A percentile compares a stretch with the other conserved stretches of the same genome.
Evolutionary conservation across 2,329 filamentous ascomycete species (phyloP).

Genomic region (Aspergillus brunneoviolaceus): DNA sequence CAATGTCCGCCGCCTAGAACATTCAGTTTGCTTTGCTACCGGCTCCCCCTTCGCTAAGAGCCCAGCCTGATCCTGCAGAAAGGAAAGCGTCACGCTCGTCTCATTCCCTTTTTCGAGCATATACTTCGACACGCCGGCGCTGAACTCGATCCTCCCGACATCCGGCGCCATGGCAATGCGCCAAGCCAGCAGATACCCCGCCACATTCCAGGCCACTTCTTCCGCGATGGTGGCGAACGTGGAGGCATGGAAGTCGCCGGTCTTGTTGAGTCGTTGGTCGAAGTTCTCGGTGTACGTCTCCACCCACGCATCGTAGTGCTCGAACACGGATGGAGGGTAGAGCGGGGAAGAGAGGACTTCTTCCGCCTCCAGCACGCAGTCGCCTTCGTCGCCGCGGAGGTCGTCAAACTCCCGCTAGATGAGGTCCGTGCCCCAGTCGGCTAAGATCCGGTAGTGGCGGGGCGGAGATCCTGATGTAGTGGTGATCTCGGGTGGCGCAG

Average conservation of each 20-base stretch:
- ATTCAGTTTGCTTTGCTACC: too few relatives aligned
- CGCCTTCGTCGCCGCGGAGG: neutral
- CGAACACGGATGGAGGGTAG: slow-evolving; percentile 11
- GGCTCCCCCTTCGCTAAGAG: neutral
- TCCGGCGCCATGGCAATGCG: slow-evolving; percentile 15
- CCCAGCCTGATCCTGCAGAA: neutral
- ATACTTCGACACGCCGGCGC: neutral
- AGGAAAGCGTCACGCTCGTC: neutral
- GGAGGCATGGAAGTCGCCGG: slow-evolving; percentile 6
- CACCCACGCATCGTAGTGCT: slow-evolving; percentile 20
- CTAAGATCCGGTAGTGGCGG: slow-evolving; percentile 20
- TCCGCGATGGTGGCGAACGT: slow-evolving; percentile 13
- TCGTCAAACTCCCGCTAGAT: slow-evolving; percentile 17
- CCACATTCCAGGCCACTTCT: slow-evolving; percentile 22
- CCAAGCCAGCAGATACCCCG: slow-evolving; percentile 25
- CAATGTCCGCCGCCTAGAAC: too few relatives aligned
- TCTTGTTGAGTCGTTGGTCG: slow-evolving; percentile 11
- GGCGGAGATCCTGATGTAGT: neutral
- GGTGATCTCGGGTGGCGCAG: neutral
- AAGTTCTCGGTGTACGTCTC: slow-evolving; percentile 14
- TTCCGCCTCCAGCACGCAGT: too few relatives aligned
- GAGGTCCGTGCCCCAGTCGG: slow-evolving; percentile 21
- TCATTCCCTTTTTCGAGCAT: neutral
- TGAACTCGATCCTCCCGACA: neutral
- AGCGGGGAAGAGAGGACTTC: slow-evolving; percentile 2